phyloP scores from a whole-genome alignment of 805 yeast genomes.

The Dipodascus albidus region DNA sequence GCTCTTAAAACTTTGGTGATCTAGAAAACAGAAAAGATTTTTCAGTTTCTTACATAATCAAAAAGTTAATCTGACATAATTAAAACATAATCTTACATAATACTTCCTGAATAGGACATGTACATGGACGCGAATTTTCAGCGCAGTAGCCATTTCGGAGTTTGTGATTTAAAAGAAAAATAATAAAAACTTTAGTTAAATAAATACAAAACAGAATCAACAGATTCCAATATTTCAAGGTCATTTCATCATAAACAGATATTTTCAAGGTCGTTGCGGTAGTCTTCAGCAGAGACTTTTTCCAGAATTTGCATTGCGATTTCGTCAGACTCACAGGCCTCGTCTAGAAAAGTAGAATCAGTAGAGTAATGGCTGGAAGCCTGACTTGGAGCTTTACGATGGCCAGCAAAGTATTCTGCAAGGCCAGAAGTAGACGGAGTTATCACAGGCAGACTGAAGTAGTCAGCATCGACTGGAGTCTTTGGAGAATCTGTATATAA shows the following conservation, averaged over 20 bases:
- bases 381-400: not conserved
- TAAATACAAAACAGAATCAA: not conserved
- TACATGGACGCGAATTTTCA: too few species aligned
- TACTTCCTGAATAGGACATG: too few species aligned
- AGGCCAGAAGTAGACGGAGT: not conserved
- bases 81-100: too few species aligned
- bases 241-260: conserved; percentile 13
- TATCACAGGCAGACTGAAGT: not conserved
- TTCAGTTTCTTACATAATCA: too few species aligned
- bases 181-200: too few species aligned
- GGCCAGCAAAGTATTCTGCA: not conserved
- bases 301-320: not conserved
- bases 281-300: conserved; percentile 17
- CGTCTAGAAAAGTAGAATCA: not conserved
- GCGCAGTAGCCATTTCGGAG: too few species aligned
- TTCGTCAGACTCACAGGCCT: not conserved
- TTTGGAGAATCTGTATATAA: not conserved
- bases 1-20: too few species aligned
- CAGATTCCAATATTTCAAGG: conserved; percentile 2
- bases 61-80: too few species aligned
- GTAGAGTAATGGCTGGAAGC: not conserved
- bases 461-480: not conserved
- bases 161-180: too few species aligned
- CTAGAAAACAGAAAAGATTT: too few species aligned
- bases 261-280: conserved; percentile 27